Base-by-base conservation (phyloP, 2,329 filamentous ascomycete species). In the Colletotrichum sansevieriae region DNA sequence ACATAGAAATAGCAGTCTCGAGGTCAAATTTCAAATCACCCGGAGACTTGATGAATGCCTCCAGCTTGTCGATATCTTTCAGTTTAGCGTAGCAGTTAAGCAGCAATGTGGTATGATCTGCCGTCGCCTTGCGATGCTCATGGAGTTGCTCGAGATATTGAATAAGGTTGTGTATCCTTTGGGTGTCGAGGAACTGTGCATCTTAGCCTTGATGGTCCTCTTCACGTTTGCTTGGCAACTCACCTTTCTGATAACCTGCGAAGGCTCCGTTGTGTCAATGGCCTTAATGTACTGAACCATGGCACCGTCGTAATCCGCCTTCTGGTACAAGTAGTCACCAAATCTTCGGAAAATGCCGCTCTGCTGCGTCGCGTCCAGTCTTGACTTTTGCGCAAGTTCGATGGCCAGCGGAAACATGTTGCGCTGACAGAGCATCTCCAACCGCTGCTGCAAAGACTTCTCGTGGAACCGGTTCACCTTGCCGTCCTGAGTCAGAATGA, bases 211-310 rank as follows among this genome's bases (percentile, higher is more conserved):
- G 35, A 0, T n/a, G 4, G 1, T 0, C 13, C 39, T 1, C 4
- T 12, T 4, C 13, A 37, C 29, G 7, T 29, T 29, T 29, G 29
- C 29, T 29, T 11, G 10, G 3, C n/a, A 11, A 18, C 74, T 59
- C 76, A 92, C 92, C 83, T 97, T 98, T 74, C 95, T 88, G 75
- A 98, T 98, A 54, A 98, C 94, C 76, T 98, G 95, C 2, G 95
- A 98, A 7, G 95, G 95, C 75, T 98, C 95, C 0, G 95, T 98
- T 68, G 93, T 96, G 76, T 98, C 95, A 68, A 99, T 98, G 0
- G 97, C 95, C 73, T 94, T 92, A 71, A 99, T 90, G 76, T 99
- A 99, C 78, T 98, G 96, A 74, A 97, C 92, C 97, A 99, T 99
- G n/a, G 97, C 95, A 7, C 93, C 96, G 76, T 99, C 96, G 76